A percentile compares a stretch with the other conserved stretches of the same genome.
phyloP scores from a whole-genome alignment of 1,139 yeast species.

The Saccharomyces hybrid region DNA sequence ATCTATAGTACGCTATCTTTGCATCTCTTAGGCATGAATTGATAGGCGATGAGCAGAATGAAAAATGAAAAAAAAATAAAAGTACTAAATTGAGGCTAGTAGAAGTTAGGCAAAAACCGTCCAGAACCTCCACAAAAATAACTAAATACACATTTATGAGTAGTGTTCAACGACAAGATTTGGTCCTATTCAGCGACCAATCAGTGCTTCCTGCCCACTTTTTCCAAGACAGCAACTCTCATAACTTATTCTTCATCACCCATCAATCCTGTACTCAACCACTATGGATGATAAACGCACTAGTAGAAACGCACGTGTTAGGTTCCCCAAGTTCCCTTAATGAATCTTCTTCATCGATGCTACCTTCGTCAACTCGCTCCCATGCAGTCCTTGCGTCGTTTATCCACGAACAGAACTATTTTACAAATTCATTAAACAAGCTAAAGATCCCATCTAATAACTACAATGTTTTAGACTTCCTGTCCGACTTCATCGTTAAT shows the following conservation, averaged over 20 bases:
- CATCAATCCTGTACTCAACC: conserved; percentile 47
- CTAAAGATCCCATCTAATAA: conserved; percentile 16
- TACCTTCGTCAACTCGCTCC: background rate
- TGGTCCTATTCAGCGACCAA: conserved; percentile 48
- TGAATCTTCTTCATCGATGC: conserved; percentile 3
- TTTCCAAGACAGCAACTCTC: conserved; percentile 22
- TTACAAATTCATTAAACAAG: conserved; percentile 16
- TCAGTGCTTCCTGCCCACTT: conserved; percentile 36
- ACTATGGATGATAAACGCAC: conserved; percentile 48
- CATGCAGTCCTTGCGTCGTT: conserved; percentile 24
- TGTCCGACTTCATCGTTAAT: conserved; percentile 21
- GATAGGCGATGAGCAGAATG: background rate
- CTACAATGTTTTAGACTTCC: conserved; percentile 19
- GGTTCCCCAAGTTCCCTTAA: conserved; percentile 24
- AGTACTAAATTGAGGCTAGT: background rate
- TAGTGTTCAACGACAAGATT: conserved; percentile 48
- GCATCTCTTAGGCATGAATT: background rate
- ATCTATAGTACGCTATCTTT: background rate
- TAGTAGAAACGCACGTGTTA: conserved; percentile 31
- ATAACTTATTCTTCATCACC: conserved; percentile 27
- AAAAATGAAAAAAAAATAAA: background rate
- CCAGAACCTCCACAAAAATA: background rate
- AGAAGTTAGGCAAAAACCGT: background rate
- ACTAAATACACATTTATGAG: background rate
- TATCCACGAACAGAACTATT: conserved; percentile 21